These are phyloP conservation scores for Nephelium lappaceum DNA, from an alignment of 345 rosid species.

Conservation along the genomic window DNA sequence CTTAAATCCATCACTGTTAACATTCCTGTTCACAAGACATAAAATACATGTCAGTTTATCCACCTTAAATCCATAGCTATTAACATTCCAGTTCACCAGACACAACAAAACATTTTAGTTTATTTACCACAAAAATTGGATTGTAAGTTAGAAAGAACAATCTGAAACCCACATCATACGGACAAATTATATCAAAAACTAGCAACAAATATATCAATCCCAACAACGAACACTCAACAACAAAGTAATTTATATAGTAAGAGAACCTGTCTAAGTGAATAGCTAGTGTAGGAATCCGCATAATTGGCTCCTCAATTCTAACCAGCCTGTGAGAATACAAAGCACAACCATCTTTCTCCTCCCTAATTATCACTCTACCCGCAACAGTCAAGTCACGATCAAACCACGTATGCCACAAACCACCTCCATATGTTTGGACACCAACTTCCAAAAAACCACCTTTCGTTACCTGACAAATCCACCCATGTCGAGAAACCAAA, in stretches of 20 bases:
- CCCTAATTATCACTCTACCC: slow-evolving; percentile 76
- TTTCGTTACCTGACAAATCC: slow-evolving; percentile 60
- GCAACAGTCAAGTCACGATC: slow-evolving; percentile 97
- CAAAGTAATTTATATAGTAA: slow-evolving; percentile 2
- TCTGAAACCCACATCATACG: slow-evolving; percentile 4
- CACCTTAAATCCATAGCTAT: slow-evolving; percentile 82
- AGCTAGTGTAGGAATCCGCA: slow-evolving; percentile 94
- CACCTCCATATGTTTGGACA: slow-evolving; percentile 93
- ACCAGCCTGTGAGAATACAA: slow-evolving; percentile 73
- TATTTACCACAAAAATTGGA: not conserved
- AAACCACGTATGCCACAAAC: slow-evolving; percentile 98
- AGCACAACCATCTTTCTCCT: slow-evolving; percentile 57
- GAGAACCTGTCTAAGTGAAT: slow-evolving; percentile 89
- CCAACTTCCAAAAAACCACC: slow-evolving; percentile 89
- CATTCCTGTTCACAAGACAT: slow-evolving; percentile 52
- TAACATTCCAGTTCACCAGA: slow-evolving; percentile 57
- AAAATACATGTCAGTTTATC: not conserved
- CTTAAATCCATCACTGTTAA: slow-evolving; percentile 85
- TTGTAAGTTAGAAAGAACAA: not conserved
- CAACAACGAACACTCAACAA: not conserved
- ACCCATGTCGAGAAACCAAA: slow-evolving; percentile 16
- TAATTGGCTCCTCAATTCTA: slow-evolving; percentile 79
- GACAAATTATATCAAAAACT: slow-evolving; percentile 14
- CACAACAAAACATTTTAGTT: slow-evolving; percentile 4
- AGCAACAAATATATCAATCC: not conserved